Evolutionary conservation across 176 grass and related monocot genomes (phyloP).

Genomic region (bread wheat (Triticum aestivum)): IWGSC_CS_RefSeq_v2.1 NC_057799.1:582214908-582215407

Average conservation of each 20-base stretch:
- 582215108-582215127: background rate
- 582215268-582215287: slow-evolving; percentile 48
- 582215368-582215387: slow-evolving; percentile 36
- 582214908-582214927: slow-evolving; percentile 54
- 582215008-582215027: background rate
- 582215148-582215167: slow-evolving; percentile 26
- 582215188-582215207: slow-evolving; percentile 53
- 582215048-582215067: slow-evolving; percentile 6
- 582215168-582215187: slow-evolving; percentile 60
- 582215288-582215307: slow-evolving; percentile 45
- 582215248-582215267: slow-evolving; percentile 65
- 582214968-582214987: slow-evolving; percentile 29
- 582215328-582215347: slow-evolving; percentile 64
- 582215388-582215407: slow-evolving; percentile 17
- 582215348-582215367: slow-evolving; percentile 44
- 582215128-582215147: slow-evolving; percentile 17
- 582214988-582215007: slow-evolving; percentile 14
- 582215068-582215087: slow-evolving; percentile 15
- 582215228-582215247: slow-evolving; percentile 55
- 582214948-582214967: slow-evolving; percentile 56
- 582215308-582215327: slow-evolving; percentile 51
- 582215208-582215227: slow-evolving; percentile 55
- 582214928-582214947: slow-evolving; percentile 64
- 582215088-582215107: slow-evolving; percentile 1
- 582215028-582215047: slow-evolving; percentile 11